Evolutionary conservation across 1,284 basidiomycete genomes (phyloP), one percentile per base, ranked within the genome.

Genomic region (Trichosporon sp.): DNA sequence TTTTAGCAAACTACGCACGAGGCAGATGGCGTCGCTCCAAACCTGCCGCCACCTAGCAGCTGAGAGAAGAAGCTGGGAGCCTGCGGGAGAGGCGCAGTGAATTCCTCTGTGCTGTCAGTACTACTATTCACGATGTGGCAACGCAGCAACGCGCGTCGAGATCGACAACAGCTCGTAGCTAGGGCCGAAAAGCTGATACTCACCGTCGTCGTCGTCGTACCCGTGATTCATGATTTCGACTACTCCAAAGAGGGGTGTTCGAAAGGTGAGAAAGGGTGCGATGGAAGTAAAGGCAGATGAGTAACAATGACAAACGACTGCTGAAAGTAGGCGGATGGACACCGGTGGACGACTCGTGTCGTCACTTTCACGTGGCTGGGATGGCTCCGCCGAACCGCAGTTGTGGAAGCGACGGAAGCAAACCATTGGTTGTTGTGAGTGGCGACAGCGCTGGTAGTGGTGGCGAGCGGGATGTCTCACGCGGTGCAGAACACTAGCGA

Each of bases 191-290:
- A 11, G 19, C 48, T 10, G n/a, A 26, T 16, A 71, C 76, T 40
- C 46, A 81, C 78, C 80, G 65, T 80, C 80, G 54, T 81, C 78
- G 67, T 80, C 80, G 74, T 82, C 80, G 74, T 80, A 81, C 7
- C 82, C 82, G 81, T 83, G 81, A 67, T 84, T 83, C 82, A 84
- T 84, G 37, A 31, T 78, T 73, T 12, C 21, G 7, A 14, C 2
- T 46, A 8, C 21, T 54, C 51, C 51, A 26, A 5, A 26, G 10
- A 19, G 38, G 26, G 61, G 31, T 63, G 35, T 46, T 12, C 19
- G 64, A 32, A 21, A 40, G 19, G 10, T 16, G 38, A 10, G 10
- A 40, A 32, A 3, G 56, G 2, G 10, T 40, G 19, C 31, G n/a
- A 35, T 12, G 19, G 51, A n/a, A 14, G 26, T 5, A 32, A 35